Percentiles rank a stretch among this genome's conserved stretches.
Evolutionary conservation across 192 early-diverging fungal species (phyloP).

Genomic region (Oehlia diaphana): DNA sequence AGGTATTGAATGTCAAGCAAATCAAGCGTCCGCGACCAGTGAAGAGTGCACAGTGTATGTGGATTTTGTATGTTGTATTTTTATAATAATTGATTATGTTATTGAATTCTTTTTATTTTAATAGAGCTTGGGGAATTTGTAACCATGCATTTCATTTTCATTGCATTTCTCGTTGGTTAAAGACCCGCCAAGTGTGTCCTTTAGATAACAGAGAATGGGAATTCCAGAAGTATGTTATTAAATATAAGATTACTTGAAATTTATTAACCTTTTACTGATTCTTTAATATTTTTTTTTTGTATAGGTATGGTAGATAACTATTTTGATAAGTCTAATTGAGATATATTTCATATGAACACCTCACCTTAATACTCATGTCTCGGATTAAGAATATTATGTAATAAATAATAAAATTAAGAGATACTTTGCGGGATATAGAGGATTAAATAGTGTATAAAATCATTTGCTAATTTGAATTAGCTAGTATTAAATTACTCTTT

Average conservation of each 20-base stretch:
- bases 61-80: not conserved
- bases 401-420: too few species aligned
- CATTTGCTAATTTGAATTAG: too few species aligned
- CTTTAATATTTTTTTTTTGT: not conserved
- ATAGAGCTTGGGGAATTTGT: conserved; percentile 28
- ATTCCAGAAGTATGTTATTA: conserved; percentile 81
- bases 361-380: too few species aligned
- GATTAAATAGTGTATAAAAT: too few species aligned
- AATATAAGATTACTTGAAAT: conserved; percentile 20
- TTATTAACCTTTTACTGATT: conserved; percentile 34
- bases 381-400: too few species aligned
- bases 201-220: conserved; percentile 99
- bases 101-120: not conserved
- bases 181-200: conserved; percentile 94
- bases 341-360: too few species aligned
- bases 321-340: not conserved
- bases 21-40: conserved; percentile 88
- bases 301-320: conserved; percentile 7
- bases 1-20: conserved; percentile 98
- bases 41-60: conserved; percentile 94
- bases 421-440: too few species aligned
- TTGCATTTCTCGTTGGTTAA: conserved; percentile 97
- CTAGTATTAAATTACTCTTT: too few species aligned
- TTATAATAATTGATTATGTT: not conserved
- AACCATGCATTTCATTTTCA: conserved; percentile 99